Conservation (phyloP, 2,329 filamentous ascomycete species). For the Zarea fungicola region DNA sequence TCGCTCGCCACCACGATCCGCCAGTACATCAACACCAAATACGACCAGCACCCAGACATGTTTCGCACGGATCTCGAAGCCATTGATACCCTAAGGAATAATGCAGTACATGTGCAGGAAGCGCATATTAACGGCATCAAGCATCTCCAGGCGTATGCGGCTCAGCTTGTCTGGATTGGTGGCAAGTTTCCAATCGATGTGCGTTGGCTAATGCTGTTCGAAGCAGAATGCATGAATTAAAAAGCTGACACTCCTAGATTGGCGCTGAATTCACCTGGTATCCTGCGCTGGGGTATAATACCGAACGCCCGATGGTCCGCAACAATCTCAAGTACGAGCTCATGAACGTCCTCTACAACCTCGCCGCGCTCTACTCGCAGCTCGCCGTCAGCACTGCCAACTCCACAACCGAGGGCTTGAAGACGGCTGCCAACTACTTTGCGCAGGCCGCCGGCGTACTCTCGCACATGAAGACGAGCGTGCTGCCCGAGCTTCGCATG, state of each 20-base stretch:
- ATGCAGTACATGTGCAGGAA: constrained; percentile 86
- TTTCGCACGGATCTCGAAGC: constrained; percentile 80
- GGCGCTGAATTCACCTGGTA: constrained; percentile 97
- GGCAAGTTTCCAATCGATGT: constrained; percentile 97
- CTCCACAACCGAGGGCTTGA: constrained; percentile 74
- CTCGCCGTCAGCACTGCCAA: constrained; percentile 77
- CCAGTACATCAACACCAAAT: constrained; percentile 94
- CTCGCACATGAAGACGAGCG: constrained; percentile 65
- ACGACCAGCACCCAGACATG: constrained; percentile 98
- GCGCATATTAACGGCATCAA: constrained; percentile 80
- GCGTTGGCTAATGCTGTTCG: constrained; percentile 17
- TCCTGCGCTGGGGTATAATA: constrained; percentile 86
- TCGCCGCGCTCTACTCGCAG: constrained; percentile 89
- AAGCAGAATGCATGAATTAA: no score
- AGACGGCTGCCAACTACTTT: constrained; percentile 84
- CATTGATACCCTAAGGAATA: constrained; percentile 75
- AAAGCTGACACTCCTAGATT: constrained; percentile 50
- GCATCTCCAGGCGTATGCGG: constrained; percentile 87
- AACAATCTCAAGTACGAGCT: constrained; percentile 76
- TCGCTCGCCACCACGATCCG: constrained; percentile 79
- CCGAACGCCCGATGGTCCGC: constrained; percentile 61
- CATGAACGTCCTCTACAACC: constrained; percentile 87
- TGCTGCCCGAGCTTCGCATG: constrained; percentile 77
- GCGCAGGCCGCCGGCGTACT: constrained; percentile 82
- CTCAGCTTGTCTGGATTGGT: constrained; percentile 86